Conservation (phyloP, 805 yeast genomes). For the Teunomyces gatunensis region DNA sequence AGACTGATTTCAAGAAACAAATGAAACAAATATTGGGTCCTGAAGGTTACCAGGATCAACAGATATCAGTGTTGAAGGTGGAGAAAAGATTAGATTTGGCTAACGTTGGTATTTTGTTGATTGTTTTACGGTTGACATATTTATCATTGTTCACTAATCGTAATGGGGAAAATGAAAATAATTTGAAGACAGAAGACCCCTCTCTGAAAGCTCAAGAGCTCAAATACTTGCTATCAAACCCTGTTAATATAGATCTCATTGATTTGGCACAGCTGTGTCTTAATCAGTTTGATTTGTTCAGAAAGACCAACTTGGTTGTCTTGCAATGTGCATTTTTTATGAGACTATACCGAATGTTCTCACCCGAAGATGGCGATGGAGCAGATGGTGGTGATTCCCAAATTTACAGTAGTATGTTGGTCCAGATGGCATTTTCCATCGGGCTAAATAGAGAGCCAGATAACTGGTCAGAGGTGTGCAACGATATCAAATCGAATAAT, state of each 20-base stretch:
- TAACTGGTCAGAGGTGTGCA: constrained; percentile 28
- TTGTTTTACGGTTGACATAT: constrained; percentile 33
- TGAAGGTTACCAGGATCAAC: constrained; percentile 17
- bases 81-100: constrained; percentile 34
- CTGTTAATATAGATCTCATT: constrained; percentile 18
- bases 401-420: constrained; percentile 33
- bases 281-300: constrained; percentile 36
- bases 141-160: constrained; percentile 38
- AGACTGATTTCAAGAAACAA: constrained; percentile 14
- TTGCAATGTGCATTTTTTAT: constrained; percentile 61
- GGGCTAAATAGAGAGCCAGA: constrained; percentile 51
- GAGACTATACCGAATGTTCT: constrained; percentile 51
- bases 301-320: constrained; percentile 47
- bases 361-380: constrained; percentile 63
- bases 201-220: constrained; percentile 22
- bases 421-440: constrained; percentile 44
- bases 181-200: constrained; percentile 23
- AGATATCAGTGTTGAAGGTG: constrained; percentile 21
- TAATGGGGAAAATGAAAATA: constrained; percentile 25
- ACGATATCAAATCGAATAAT: constrained; percentile 28
- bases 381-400: constrained; percentile 59
- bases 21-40: constrained; percentile 19
- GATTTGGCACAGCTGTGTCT: constrained; percentile 34
- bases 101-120: constrained; percentile 29
- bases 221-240: constrained; percentile 18